Conservation (phyloP, 2,329 filamentous ascomycete genomes). For the Ceratocystis harringtonii region DNA sequence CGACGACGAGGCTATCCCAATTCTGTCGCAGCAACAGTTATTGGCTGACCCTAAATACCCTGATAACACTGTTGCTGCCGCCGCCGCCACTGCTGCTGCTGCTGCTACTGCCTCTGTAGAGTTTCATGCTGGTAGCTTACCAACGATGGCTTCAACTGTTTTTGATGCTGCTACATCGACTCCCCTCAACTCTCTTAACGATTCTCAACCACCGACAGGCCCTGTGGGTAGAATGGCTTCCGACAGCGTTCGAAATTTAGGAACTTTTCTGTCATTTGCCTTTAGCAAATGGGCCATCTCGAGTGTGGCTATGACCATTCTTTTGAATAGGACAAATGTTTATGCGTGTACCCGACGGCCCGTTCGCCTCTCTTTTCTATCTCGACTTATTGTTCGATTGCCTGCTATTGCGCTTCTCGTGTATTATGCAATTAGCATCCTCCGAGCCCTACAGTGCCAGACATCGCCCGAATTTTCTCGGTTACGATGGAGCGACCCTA, state of each 20-base stretch:
- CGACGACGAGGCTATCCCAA: slow-evolving; percentile 14
- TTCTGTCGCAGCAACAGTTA: slow-evolving; percentile 11
- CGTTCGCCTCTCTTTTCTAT: slow-evolving; percentile 58
- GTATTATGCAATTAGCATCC: slow-evolving; percentile 51
- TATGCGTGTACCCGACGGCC: slow-evolving; percentile 79
- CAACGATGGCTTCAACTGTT: slow-evolving; percentile 5
- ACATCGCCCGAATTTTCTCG: slow-evolving; percentile 58
- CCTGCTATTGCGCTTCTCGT: slow-evolving; percentile 56
- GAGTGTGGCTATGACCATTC: slow-evolving; percentile 70
- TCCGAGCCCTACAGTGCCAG: slow-evolving; percentile 85
- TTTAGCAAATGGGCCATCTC: slow-evolving; percentile 85
- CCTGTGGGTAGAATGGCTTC: slow-evolving; percentile 36
- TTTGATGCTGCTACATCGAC: neutral
- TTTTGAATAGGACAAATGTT: slow-evolving; percentile 83
- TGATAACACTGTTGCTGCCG: neutral
- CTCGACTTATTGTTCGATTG: slow-evolving; percentile 54
- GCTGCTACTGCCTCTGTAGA: neutral
- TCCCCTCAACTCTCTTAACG: slow-evolving; percentile 7
- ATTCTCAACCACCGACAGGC: slow-evolving; percentile 17
- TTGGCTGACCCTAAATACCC: neutral
- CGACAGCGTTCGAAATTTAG: slow-evolving; percentile 53
- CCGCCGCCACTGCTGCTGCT: neutral
- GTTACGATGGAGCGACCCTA: slow-evolving; percentile 53
- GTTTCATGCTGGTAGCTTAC: neutral
- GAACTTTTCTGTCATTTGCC: slow-evolving; percentile 77